phyloP scores from a whole-genome alignment of 352 stramenopile genomes.

The Globisporangium cystogenes region DNA sequence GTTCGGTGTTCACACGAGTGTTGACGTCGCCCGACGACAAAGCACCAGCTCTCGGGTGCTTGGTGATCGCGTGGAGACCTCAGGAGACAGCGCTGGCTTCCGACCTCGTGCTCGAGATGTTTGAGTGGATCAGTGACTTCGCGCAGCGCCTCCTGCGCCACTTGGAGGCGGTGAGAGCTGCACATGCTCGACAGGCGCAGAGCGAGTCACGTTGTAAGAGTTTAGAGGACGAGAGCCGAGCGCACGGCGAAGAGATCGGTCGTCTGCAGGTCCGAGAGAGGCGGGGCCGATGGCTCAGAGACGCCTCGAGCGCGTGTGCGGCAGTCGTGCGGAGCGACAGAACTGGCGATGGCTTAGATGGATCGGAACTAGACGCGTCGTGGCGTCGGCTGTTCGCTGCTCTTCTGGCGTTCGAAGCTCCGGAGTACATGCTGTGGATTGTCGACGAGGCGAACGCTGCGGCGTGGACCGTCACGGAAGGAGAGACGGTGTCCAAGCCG shows the following conservation, averaged over 20 bases:
- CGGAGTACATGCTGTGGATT: constrained; percentile 3
- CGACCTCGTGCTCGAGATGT: background rate
- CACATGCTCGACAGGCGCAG: background rate
- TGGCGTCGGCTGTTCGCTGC: constrained; percentile 1
- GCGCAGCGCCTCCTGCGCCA: constrained; percentile 2
- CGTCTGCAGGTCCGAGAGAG: background rate
- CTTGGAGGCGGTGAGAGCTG: background rate
- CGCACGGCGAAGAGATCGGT: background rate
- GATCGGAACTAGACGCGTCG: background rate
- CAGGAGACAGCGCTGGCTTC: background rate
- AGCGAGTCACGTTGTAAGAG: background rate
- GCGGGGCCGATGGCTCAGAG: background rate
- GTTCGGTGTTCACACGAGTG: background rate
- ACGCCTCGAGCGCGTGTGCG: background rate
- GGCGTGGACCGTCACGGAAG: constrained; percentile 3
- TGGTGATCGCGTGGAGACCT: constrained; percentile 3
- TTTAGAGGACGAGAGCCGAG: background rate
- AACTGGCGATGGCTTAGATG: background rate
- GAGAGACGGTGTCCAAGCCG: background rate
- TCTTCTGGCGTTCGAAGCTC: background rate
- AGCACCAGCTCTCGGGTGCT: background rate
- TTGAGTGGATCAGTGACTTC: constrained; percentile 7
- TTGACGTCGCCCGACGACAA: background rate
- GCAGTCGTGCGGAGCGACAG: background rate
- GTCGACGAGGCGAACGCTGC: background rate